Base-by-base conservation (phyloP, 805 yeast genomes). In the Saccharomycopsis sp. region DNA sequence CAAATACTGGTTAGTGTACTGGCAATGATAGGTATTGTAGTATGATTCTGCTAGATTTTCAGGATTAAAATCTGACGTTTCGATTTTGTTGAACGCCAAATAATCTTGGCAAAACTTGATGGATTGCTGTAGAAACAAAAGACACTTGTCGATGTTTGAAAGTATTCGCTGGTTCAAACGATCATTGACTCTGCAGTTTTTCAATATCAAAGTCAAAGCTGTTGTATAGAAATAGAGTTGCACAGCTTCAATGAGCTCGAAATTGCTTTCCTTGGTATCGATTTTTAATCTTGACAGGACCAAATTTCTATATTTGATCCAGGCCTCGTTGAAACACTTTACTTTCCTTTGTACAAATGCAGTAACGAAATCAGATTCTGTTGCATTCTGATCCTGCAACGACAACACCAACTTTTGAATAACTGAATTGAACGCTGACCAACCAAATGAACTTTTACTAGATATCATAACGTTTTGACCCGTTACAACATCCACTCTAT, bases 81-180 rank as follows among this genome's bases (percentile, higher is more conserved):
- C 27, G 7, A 19, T 21, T 6, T 41, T 30, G 37, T 43, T 39
- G 10, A 21, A 23, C 13, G 21, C 15, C 13, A 39, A 19, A 37
- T 46, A 46, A 18, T 30, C 34, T 30, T 46, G 47, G 31, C 45
- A 43, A 27, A 46, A 46, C 10, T 33, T 29, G 21, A 42, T 39
- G 10, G 45, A 32, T 36, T 29, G 21, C 21, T 42, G 42, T 12
- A 43, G 22, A 8, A 37, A 20, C 9, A n/a, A 30, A 19, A 46
- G 38, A 7, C 36, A 30, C 4, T 34, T 22, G 13, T 30, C 41
- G 21, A 46, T 39, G 22, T 39, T 39, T 2, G 44, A 36, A 8
- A 46, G 27, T 3, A 46, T 36, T 26, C 30, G 30, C 25, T 46
- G 42, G 34, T 43, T 39, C 17, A 46, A 37, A 13, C 32, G 32